phyloP scores from a whole-genome alignment of 192 early-diverging fungal genomes.

The Coemansia reversa region DNA sequence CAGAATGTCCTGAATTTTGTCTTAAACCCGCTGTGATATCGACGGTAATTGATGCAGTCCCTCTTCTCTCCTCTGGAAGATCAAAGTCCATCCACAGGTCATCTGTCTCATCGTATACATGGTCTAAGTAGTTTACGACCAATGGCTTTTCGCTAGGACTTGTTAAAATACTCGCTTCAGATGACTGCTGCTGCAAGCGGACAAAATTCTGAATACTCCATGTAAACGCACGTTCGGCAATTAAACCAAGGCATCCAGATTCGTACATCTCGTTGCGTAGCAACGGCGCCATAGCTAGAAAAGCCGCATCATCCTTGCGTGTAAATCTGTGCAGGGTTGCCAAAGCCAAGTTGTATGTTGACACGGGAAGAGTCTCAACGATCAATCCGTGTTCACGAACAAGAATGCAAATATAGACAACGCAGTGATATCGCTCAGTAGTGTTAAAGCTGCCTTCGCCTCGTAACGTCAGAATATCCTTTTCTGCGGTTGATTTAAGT shows the following conservation, averaged over 20 bases:
- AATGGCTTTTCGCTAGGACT: not conserved
- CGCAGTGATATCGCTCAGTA: conserved; percentile 15
- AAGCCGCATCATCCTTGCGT: conserved; percentile 41
- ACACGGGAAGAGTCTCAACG: conserved; percentile 15
- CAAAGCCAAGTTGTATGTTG: conserved; percentile 42
- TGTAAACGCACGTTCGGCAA: conserved; percentile 25
- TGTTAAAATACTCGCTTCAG: not conserved
- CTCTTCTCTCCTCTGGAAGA: conserved; percentile 30
- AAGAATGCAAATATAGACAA: conserved; percentile 26
- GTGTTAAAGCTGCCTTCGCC: conserved; percentile 23
- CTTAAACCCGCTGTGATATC: not conserved
- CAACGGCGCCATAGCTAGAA: conserved; percentile 45
- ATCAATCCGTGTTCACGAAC: conserved; percentile 20
- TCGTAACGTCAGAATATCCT: conserved; percentile 30
- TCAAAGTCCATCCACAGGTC: conserved; percentile 55
- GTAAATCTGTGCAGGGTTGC: conserved; percentile 43
- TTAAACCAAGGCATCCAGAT: conserved; percentile 44
- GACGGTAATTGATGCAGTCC: not conserved
- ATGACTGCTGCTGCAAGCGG: not conserved
- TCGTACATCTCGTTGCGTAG: conserved; percentile 47
- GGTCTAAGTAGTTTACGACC: not conserved
- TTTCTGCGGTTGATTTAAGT: conserved; percentile 13
- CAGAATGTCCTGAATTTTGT: not conserved
- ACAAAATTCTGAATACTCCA: conserved; percentile 28
- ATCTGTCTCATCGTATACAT: conserved; percentile 7